These are phyloP conservation scores for Combretum micranthum DNA, from an alignment of 345 rosid species.

Conservation along the genomic window DNA sequence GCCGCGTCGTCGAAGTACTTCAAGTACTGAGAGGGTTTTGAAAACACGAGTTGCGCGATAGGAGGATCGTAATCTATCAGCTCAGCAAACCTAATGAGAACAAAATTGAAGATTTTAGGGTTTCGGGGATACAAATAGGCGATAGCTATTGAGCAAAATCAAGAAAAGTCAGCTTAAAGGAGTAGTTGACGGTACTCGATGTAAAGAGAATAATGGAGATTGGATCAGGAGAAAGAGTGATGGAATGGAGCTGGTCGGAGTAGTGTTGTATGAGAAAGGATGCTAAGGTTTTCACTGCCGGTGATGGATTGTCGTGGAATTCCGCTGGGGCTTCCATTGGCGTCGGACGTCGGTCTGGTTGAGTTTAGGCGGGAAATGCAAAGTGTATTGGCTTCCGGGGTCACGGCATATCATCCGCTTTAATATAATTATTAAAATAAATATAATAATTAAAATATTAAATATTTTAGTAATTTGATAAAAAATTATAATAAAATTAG, in stretches of 20 bases:
- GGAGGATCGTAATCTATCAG: slow-evolving; percentile 56
- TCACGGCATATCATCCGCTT: no score
- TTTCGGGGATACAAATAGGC: neutral
- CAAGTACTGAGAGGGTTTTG: slow-evolving; percentile 46
- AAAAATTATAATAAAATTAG: no score
- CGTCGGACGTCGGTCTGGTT: no score
- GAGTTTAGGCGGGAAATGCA: no score
- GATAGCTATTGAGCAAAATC: neutral
- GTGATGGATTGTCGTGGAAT: slow-evolving; percentile 17
- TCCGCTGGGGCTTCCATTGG: neutral
- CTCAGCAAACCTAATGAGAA: slow-evolving; percentile 57
- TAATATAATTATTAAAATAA: no score
- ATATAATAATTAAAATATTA: no score
- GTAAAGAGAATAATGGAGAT: slow-evolving; percentile 71
- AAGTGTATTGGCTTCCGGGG: no score
- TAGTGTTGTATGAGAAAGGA: slow-evolving; percentile 48
- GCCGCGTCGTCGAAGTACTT: slow-evolving; percentile 66
- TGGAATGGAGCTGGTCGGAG: slow-evolving; percentile 58
- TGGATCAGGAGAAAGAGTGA: slow-evolving; percentile 62
- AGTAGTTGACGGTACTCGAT: slow-evolving; percentile 34
- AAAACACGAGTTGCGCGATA: slow-evolving; percentile 53
- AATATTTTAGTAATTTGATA: no score
- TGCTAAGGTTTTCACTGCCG: slow-evolving; percentile 36
- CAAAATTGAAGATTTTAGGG: neutral
- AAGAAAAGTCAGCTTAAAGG: neutral